Conservation (phyloP, 495 filamentous ascomycete species). For the Opeltia flavorubescens region DNA sequence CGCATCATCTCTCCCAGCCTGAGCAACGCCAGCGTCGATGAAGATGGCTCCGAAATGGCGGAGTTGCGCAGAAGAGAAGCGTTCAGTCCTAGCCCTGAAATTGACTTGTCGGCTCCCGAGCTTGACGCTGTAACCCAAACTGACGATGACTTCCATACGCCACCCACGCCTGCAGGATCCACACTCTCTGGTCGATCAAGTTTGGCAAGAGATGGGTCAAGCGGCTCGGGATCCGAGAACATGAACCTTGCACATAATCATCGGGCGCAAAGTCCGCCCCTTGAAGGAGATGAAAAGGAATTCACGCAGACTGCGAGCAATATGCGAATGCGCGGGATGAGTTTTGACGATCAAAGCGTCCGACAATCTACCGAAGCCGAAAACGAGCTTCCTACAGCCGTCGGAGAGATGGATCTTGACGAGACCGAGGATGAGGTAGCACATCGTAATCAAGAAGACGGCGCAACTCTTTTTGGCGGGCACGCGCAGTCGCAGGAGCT, state of each 20-base stretch:
- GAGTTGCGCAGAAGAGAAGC: slow-evolving; percentile 58
- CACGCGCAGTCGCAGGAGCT: slow-evolving; percentile 19
- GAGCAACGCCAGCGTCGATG: slow-evolving; percentile 51
- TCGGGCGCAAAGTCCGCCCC: slow-evolving; percentile 64
- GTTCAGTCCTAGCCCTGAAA: slow-evolving; percentile 78
- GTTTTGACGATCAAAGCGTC: slow-evolving; percentile 27
- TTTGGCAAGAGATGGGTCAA: slow-evolving; percentile 17
- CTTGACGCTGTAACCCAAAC: slow-evolving; percentile 35
- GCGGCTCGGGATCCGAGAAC: slow-evolving; percentile 23
- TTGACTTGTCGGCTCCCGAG: slow-evolving; percentile 79
- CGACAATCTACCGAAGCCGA: slow-evolving; percentile 18
- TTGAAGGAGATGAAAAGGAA: slow-evolving; percentile 92
- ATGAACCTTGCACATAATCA: slow-evolving; percentile 43
- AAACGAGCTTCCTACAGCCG: neutral
- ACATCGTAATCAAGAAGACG: slow-evolving; percentile 35
- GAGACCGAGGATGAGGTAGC: slow-evolving; percentile 32
- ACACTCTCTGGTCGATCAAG: slow-evolving; percentile 39
- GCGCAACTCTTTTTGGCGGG: slow-evolving; percentile 38
- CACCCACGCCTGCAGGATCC: slow-evolving; percentile 41
- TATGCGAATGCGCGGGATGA: slow-evolving; percentile 61
- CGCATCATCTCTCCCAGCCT: slow-evolving; percentile 73
- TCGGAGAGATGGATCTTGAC: slow-evolving; percentile 19
- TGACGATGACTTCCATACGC: slow-evolving; percentile 38
- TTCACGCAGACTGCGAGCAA: slow-evolving; percentile 88
- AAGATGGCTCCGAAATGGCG: slow-evolving; percentile 60